These are phyloP conservation scores for Metarhizium rileyi DNA, from an alignment of 2,329 filamentous ascomycete species.

Conservation along the genomic window DNA sequence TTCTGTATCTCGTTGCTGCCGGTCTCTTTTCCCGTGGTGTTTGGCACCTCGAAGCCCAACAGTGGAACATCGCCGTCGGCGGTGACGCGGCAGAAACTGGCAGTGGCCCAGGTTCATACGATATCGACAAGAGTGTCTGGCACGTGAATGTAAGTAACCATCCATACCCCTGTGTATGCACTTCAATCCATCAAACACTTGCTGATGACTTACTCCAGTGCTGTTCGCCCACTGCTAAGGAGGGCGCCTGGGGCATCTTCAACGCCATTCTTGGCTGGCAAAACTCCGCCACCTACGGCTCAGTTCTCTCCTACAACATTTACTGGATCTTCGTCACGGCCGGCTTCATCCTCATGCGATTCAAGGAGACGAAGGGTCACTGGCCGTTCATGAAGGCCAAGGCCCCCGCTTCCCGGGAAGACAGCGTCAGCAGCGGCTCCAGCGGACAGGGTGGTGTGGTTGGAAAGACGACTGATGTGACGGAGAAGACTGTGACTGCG, in stretches of 20 bases:
- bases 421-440: conserved; percentile 15
- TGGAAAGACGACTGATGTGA: conserved; percentile 15
- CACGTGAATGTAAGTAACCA: conserved; percentile 58
- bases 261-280: conserved; percentile 80
- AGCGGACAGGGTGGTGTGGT: conserved; percentile 15
- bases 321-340: conserved; percentile 77
- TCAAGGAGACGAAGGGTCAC: conserved; percentile 48
- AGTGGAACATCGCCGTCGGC: conserved; percentile 57
- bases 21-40: conserved; percentile 71
- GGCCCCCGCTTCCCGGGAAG: conserved; percentile 10
- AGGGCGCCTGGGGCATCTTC: conserved; percentile 78
- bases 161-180: not conserved
- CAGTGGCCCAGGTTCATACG: conserved; percentile 63
- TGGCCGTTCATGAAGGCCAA: conserved; percentile 35
- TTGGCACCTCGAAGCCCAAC: conserved; percentile 62
- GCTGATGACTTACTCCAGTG: conserved; percentile 42
- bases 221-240: conserved; percentile 66
- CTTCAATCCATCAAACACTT: not conserved
- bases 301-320: conserved; percentile 76
- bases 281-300: conserved; percentile 81
- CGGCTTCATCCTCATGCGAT: conserved; percentile 55
- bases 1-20: conserved; percentile 76
- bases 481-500: conserved; percentile 18
- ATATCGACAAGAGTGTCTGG: conserved; percentile 71
- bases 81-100: conserved; percentile 42